These are phyloP conservation scores for Beauveria rudraprayagi DNA, from an alignment of 2,329 filamentous ascomycete species.

Conservation along the genomic window DNA sequence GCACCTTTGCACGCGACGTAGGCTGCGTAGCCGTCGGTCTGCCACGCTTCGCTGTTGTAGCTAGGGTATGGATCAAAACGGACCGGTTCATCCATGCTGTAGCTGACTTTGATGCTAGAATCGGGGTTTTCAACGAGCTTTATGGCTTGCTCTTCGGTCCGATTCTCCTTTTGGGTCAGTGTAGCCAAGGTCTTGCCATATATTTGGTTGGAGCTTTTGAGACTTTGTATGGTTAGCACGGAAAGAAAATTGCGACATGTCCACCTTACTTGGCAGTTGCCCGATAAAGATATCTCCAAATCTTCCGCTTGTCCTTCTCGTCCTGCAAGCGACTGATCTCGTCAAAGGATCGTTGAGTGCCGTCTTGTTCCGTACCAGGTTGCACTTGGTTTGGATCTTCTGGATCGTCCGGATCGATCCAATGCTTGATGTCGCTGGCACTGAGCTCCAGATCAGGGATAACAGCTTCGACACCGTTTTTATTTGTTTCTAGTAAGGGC, in stretches of 20 bases:
- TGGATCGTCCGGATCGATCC: slow-evolving; percentile 27
- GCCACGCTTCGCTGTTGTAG: slow-evolving; percentile 59
- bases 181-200: slow-evolving; percentile 48
- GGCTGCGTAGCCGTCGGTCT: slow-evolving; percentile 43
- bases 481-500: not conserved
- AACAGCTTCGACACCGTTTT: not conserved
- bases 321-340: slow-evolving; percentile 27
- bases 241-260: slow-evolving; percentile 21
- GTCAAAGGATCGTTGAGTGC: slow-evolving; percentile 24
- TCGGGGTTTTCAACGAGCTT: slow-evolving; percentile 27
- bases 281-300: slow-evolving; percentile 33
- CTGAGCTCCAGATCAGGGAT: slow-evolving; percentile 25
- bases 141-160: slow-evolving; percentile 22
- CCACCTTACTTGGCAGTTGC: slow-evolving; percentile 31
- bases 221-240: slow-evolving; percentile 18
- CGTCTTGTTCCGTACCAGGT: slow-evolving; percentile 30
- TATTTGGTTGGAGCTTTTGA: slow-evolving; percentile 37
- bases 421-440: slow-evolving; percentile 27
- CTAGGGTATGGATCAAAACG: slow-evolving; percentile 64
- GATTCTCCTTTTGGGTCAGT: slow-evolving; percentile 33
- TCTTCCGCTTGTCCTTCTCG: slow-evolving; percentile 35
- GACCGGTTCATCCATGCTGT: slow-evolving; percentile 40
- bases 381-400: slow-evolving; percentile 28
- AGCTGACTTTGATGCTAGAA: slow-evolving; percentile 24
- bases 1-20: slow-evolving; percentile 60